Evolutionary conservation across 805 yeast genomes (phyloP).

Genomic region (Candida sithepensis): DNA sequence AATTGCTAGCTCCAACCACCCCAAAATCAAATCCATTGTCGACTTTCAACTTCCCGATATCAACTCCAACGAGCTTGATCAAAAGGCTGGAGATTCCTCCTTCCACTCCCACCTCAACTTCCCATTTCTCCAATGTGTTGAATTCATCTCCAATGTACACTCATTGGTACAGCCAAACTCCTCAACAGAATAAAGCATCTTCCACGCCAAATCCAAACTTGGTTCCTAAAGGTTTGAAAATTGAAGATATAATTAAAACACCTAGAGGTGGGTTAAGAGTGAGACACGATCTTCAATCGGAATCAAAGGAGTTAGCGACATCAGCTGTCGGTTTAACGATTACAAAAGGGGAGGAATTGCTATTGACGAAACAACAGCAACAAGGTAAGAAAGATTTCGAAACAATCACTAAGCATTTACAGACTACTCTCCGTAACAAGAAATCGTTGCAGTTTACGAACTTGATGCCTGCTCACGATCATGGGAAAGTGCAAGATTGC

Average conservation of each 20-base stretch:
- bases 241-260: conserved; percentile 21
- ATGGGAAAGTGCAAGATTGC: background rate
- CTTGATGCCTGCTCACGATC: background rate
- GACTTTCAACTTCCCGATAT: background rate
- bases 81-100: conserved; percentile 15
- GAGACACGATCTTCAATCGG: conserved; percentile 9
- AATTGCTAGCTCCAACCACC: conserved; percentile 7
- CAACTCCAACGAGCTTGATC: conserved; percentile 10
- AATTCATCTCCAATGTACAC: conserved; percentile 34
- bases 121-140: conserved; percentile 31
- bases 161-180: conserved; percentile 30
- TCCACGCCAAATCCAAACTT: conserved; percentile 18
- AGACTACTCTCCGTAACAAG: conserved; percentile 10
- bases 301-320: no score
- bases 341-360: background rate
- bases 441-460: background rate
- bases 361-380: background rate
- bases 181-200: conserved; percentile 18
- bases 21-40: conserved; percentile 8
- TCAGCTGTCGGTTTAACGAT: no score
- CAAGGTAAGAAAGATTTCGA: conserved; percentile 7
- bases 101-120: conserved; percentile 29
- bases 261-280: conserved; percentile 13
- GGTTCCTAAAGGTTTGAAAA: conserved; percentile 20
- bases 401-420: conserved; percentile 13